Conservation (phyloP, 129 eudicot species). For the Pittosporum tobira region DNA sequence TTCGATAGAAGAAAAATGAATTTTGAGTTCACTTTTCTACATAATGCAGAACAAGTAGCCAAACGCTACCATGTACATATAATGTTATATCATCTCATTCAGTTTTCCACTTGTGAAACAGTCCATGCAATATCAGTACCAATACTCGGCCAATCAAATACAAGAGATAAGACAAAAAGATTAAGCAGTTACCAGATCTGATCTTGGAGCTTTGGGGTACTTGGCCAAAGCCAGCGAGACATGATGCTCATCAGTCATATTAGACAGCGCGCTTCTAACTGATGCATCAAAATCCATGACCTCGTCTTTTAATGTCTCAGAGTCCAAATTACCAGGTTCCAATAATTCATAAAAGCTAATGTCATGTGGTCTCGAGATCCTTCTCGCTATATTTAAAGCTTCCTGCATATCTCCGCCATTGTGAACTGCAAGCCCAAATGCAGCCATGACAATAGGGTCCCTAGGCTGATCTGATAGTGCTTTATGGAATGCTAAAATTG, state of each 20-base stretch:
- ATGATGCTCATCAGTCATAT: constrained; percentile 51
- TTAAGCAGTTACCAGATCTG: constrained; percentile 53
- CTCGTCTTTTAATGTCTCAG: constrained; percentile 30
- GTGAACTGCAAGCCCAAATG: constrained; percentile 65
- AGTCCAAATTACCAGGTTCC: constrained; percentile 35
- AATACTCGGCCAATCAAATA: not conserved
- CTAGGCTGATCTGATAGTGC: constrained; percentile 52
- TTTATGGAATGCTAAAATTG: constrained; percentile 71
- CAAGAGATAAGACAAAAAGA: not conserved
- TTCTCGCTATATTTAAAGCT: constrained; percentile 59
- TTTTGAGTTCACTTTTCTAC: no score
- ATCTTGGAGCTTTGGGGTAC: constrained; percentile 65
- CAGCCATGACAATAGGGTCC: constrained; percentile 71
- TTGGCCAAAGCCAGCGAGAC: constrained; percentile 66
- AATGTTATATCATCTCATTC: no score
- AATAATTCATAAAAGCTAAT: constrained; percentile 42
- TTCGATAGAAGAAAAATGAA: no score
- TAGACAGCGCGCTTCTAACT: constrained; percentile 38
- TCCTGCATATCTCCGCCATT: constrained; percentile 78
- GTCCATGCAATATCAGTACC: no score
- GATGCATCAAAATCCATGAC: constrained; percentile 47
- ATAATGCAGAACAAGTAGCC: no score
- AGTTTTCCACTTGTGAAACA: no score
- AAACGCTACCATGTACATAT: no score
- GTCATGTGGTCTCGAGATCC: constrained; percentile 35